phyloP scores from a whole-genome alignment of 164 flowering plant genomes.

The Platanus orientalis region DNA sequence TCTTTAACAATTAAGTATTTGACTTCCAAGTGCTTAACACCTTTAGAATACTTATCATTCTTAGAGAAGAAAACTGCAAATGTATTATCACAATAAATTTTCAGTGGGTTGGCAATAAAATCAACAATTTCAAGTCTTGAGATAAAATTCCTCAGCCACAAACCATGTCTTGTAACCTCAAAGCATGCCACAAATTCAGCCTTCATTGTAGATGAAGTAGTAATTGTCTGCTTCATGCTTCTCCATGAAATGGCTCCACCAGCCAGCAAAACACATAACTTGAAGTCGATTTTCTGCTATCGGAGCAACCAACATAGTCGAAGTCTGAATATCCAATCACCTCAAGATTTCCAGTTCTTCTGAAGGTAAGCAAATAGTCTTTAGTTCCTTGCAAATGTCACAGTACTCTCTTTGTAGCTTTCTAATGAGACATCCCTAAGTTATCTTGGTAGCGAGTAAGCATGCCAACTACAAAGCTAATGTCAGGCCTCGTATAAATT shows the following conservation, averaged over 20 bases:
- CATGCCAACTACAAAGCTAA: constrained; percentile 1
- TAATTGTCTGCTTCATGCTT: not conserved
- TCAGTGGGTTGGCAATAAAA: not conserved
- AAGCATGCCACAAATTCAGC: constrained; percentile 1
- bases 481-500: no score
- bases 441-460: constrained; percentile 4
- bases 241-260: constrained; percentile 1
- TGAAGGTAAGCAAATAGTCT: constrained; percentile 10
- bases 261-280: constrained; percentile 1
- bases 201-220: constrained; percentile 6
- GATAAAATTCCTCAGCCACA: not conserved
- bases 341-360: not conserved
- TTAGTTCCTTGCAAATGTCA: constrained; percentile 7
- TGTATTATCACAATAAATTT: not conserved
- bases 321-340: not conserved
- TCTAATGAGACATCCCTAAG: constrained; percentile 1
- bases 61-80: not conserved
- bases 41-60: not conserved
- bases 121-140: not conserved
- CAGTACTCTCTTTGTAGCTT: constrained; percentile 3
- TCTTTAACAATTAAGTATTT: no score
- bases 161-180: not conserved
- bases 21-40: not conserved
- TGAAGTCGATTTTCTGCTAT: not conserved
- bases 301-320: constrained; percentile 6